Evolutionary conservation across 345 rosid species (phyloP).

Genomic region (Citropsis articulata): DNA sequence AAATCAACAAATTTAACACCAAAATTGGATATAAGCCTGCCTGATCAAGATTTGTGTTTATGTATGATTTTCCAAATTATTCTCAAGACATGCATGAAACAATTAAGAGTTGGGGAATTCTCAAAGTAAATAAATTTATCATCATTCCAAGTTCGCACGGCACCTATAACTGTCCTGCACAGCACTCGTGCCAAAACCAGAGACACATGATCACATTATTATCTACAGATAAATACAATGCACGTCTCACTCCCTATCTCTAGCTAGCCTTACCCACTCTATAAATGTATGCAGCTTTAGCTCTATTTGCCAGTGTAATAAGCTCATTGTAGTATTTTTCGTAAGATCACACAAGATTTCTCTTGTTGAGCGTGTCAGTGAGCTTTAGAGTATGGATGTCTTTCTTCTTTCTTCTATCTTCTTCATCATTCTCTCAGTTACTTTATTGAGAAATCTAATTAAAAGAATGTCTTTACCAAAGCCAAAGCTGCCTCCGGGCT

Average conservation of each 20-base stretch:
- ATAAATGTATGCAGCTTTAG: background rate
- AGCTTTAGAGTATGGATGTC: no score
- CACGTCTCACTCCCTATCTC: background rate
- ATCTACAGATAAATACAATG: background rate
- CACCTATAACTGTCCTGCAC: background rate
- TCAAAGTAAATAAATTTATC: background rate
- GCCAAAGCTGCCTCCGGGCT: constrained; percentile 50
- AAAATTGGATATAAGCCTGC: no score
- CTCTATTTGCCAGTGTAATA: background rate
- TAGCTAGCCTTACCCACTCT: background rate
- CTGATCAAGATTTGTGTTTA: no score
- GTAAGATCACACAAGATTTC: no score
- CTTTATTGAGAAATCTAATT: background rate
- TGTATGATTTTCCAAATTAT: background rate
- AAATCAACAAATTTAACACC: no score
- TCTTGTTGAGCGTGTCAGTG: no score
- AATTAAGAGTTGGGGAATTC: background rate
- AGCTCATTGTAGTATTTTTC: no score
- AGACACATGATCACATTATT: no score
- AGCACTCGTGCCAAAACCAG: no score
- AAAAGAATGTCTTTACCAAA: background rate
- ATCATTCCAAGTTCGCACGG: background rate
- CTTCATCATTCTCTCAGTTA: background rate
- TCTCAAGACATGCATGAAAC: background rate
- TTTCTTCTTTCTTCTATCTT: background rate